Evolutionary conservation across 2,329 filamentous ascomycete genomes (phyloP), one percentile per base, ranked within the genome.

Genomic region (Epichloe coenophiala): DNA sequence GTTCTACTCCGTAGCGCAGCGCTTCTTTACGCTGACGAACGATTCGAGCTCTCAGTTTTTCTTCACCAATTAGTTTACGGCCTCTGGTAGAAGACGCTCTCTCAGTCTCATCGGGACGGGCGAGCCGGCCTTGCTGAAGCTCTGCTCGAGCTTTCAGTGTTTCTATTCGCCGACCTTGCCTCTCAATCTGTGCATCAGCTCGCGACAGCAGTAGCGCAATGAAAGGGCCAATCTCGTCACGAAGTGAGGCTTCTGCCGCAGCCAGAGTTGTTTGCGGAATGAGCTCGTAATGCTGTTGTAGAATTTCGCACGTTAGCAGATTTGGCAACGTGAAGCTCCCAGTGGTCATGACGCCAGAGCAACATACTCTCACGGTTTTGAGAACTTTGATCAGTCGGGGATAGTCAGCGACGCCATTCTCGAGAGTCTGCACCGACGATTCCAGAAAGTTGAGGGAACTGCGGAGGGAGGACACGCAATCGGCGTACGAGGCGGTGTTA

Each of bases 201-300:
- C 89, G 83, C 55, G 82, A 78, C 48, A 96, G 81, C 2, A 96
- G 79, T 52, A 81, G 78, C 33, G 83, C 74, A 56, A 95, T 86
- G 65, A 88, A 89, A 8, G 90, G 90, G n/a, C 84, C 83, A 58
- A 95, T 93, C 64, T 95, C 89, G 60, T 88, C 86, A 59, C 89
- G 84, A 17, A 96, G 80, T 4, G 88, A 83, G 57, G 86, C 76
- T 67, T 96, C 90, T 35, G 90, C 90, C 55, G 84, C 78, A 54
- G 83, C 82, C 43, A 96, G 80, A 48, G 86, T 86, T 12, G 85
- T 80, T 64, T 95, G 88, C 15, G 89, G 87, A 58, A 95, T 86
- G 41, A 95, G 81, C 66, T 96, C 90, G 68, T 95, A 96, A 70
- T 95, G 90, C 84, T 94, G 54, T 37, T 94, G 54, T 35, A 11